These are phyloP conservation scores for Scheffersomyces lignicola DNA, from an alignment of 1,139 yeast species.

Conservation along the genomic window DNA sequence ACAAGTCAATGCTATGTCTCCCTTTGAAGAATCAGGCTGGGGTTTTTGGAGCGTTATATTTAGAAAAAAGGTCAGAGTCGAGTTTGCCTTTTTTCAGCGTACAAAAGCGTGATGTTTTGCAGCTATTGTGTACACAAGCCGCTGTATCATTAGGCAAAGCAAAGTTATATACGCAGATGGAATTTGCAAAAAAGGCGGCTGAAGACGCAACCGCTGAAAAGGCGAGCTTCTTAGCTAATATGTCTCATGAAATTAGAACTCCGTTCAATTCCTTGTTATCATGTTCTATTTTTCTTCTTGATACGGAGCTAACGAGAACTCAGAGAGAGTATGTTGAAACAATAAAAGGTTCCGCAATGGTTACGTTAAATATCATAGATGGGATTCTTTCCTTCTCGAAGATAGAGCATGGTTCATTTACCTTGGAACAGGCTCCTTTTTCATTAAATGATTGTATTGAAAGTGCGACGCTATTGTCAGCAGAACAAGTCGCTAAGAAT, in stretches of 20 bases:
- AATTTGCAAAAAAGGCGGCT: conserved; percentile 53
- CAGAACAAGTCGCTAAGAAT: conserved; percentile 52
- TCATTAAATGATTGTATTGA: conserved; percentile 52
- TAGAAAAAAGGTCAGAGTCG: conserved; percentile 27
- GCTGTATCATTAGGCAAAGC: conserved; percentile 55
- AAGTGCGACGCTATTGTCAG: conserved; percentile 51
- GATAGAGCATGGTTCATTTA: conserved; percentile 56
- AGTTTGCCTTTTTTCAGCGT: conserved; percentile 24
- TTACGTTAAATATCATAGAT: conserved; percentile 55
- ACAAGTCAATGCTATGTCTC: conserved; percentile 43
- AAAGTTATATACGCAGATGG: conserved; percentile 49
- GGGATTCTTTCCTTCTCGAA: conserved; percentile 59
- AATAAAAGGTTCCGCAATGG: conserved; percentile 51
- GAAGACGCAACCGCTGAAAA: conserved; percentile 62
- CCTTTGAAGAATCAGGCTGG: conserved; percentile 48
- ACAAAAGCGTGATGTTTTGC: conserved; percentile 42
- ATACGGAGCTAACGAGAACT: conserved; percentile 45
- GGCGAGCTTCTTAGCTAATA: conserved; percentile 58
- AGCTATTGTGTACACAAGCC: conserved; percentile 53
- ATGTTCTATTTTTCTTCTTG: conserved; percentile 54
- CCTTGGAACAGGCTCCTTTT: conserved; percentile 49
- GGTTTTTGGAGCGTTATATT: conserved; percentile 48
- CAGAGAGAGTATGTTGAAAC: conserved; percentile 59
- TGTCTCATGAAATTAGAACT: conserved; percentile 61
- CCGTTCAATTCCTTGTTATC: conserved; percentile 58